phyloP scores from a whole-genome alignment of 306 rosid genomes.

The Heteromeles arbutifolia region DNA sequence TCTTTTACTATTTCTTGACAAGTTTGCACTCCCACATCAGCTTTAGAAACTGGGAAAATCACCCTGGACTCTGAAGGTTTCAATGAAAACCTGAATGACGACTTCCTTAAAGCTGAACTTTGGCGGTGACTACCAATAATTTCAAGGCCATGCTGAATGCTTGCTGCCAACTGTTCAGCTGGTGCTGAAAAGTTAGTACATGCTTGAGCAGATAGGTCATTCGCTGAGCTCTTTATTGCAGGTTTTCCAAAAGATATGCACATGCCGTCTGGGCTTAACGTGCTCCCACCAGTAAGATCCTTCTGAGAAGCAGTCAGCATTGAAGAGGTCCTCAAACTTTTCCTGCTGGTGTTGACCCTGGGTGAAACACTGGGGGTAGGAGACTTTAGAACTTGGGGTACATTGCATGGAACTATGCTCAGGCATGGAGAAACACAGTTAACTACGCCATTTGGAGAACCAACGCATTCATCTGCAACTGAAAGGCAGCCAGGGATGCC shows the following conservation, averaged over 20 bases:
- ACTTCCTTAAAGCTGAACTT: slow-evolving; percentile 64
- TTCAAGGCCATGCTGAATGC: slow-evolving; percentile 91
- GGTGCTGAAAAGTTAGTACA: slow-evolving; percentile 38
- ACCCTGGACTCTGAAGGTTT: slow-evolving; percentile 56
- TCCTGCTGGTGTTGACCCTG: slow-evolving; percentile 71
- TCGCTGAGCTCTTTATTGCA: slow-evolving; percentile 26
- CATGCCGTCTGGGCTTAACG: slow-evolving; percentile 24
- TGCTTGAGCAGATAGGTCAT: slow-evolving; percentile 37
- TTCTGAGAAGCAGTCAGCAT: slow-evolving; percentile 72
- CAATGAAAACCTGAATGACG: slow-evolving; percentile 67
- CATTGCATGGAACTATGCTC: slow-evolving; percentile 41
- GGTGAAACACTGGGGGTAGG: slow-evolving; percentile 91
- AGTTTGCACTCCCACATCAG: slow-evolving; percentile 79
- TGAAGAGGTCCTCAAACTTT: slow-evolving; percentile 76
- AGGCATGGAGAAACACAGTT: slow-evolving; percentile 57
- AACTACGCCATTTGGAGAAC: slow-evolving; percentile 32
- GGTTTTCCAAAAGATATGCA: slow-evolving; percentile 29
- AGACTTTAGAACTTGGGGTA: slow-evolving; percentile 58
- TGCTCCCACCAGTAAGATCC: slow-evolving; percentile 33
- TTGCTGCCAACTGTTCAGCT: slow-evolving; percentile 78
- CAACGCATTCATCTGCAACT: slow-evolving; percentile 26
- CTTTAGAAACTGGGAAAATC: slow-evolving; percentile 42
- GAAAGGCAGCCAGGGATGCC: slow-evolving; percentile 34
- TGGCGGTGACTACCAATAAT: slow-evolving; percentile 55
- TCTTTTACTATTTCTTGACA: slow-evolving; percentile 36